Conservation (phyloP, 2,329 filamentous ascomycete genomes). For the Scorias spongiosa region DNA sequence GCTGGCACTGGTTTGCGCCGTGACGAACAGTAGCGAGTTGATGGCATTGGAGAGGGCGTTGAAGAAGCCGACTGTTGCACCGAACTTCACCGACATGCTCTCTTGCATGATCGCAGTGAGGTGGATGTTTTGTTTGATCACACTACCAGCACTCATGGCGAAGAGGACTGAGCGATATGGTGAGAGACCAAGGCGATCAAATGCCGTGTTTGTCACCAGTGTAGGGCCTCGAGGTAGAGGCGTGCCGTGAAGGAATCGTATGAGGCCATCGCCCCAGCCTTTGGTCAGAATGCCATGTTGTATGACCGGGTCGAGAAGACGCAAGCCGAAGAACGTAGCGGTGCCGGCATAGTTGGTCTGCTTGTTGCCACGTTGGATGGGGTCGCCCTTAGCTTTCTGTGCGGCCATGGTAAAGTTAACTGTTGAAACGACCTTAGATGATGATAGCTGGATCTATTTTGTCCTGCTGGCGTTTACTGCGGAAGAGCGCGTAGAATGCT, state of each 20-base stretch:
- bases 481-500: no score
- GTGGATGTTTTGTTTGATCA: conserved; percentile 44
- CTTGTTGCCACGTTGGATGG: conserved; percentile 26
- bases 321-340: conserved; percentile 29
- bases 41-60: conserved; percentile 41
- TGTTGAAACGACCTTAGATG: no score
- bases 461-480: no score
- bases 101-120: conserved; percentile 33
- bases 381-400: conserved; percentile 4
- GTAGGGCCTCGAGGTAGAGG: conserved; percentile 28
- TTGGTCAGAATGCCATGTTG: conserved; percentile 36
- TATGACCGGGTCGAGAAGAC: conserved; percentile 31
- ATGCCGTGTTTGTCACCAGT: conserved; percentile 23
- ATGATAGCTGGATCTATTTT: no score
- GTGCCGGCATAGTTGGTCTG: conserved; percentile 24
- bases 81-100: conserved; percentile 30
- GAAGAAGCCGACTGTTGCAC: conserved; percentile 32
- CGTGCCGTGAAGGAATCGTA: conserved; percentile 31
- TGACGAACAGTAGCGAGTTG: conserved; percentile 40
- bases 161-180: conserved; percentile 37
- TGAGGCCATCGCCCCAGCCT: conserved; percentile 25
- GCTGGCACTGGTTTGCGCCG: conserved; percentile 32
- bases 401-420: no score
- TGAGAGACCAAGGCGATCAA: conserved; percentile 33
- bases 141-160: conserved; percentile 36